Evolutionary conservation across 257 asterid species (phyloP), one percentile per base, ranked within the genome.

Genomic region (Lantana camara): DNA sequence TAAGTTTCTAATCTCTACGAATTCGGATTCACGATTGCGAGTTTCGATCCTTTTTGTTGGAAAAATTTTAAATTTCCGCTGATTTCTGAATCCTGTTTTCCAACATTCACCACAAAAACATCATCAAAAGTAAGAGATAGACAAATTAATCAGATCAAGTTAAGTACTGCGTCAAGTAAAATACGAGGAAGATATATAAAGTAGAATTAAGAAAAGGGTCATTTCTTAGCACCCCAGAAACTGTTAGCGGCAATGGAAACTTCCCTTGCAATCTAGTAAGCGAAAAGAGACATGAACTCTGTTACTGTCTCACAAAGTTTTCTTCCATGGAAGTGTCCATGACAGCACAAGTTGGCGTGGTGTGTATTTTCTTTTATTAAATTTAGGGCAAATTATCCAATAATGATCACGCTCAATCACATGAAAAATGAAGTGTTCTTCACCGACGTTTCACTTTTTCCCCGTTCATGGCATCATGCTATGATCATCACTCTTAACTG

Each of bases 151-250:
- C 32, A 49, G 38, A 34, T 47, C 29, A 15, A 38, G 61, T 53
- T 57, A 59, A 60, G 47, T 40, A 37, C n/a, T 38, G 32, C 32
- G 12, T 42, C 23, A 42, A 20, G 20, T 46, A 61, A 57, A 59
- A 37, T 48, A 51, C 66, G 57, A n/a, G n/a, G 66, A 64, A 67
- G 46, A 66, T 41, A 51, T 69, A 60, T 22, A 17, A 67, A 64
- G 60, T 63, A 44, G 60, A 38, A 73, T 67, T 72, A 64, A 62
- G 54, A 68, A 61, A 60, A 73, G 82, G 77, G 70, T 68, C 52
- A 50, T n/a, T 21, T 67, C 4, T 53, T 22, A 58, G 63, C 47
- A 48, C 59, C 48, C 4, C 34, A n/a, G 35, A 67, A 63, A 9
- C 17, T 37, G 45, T 48, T 53, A 71, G 37, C 60, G 17, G 12